These are phyloP conservation scores for Dispira parvispora DNA, from an alignment of 192 early-diverging fungal species.

Conservation along the genomic window DNA sequence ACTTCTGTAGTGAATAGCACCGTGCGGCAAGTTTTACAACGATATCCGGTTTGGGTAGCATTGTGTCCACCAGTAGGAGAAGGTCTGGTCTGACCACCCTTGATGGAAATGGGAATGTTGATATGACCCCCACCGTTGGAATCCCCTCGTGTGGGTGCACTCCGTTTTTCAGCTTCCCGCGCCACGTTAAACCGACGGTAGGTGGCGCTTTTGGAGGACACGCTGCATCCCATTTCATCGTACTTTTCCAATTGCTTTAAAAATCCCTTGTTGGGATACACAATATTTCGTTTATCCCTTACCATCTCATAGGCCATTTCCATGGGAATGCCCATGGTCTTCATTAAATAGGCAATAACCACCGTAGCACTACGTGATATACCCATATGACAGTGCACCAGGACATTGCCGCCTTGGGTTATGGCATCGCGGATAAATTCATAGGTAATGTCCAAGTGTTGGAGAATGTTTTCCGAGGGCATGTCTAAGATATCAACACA, in stretches of 20 bases:
- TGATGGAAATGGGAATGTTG: not conserved
- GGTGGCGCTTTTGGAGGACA: conserved; percentile 29
- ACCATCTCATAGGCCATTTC: too few species aligned
- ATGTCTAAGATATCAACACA: too few species aligned
- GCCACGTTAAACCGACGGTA: conserved; percentile 51
- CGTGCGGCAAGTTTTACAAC: conserved; percentile 1
- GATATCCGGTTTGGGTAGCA: not conserved
- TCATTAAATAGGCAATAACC: too few species aligned
- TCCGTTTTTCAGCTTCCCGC: conserved; percentile 32
- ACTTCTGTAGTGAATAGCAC: not conserved
- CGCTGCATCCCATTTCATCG: conserved; percentile 35
- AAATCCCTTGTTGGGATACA: conserved; percentile 44
- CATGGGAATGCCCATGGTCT: too few species aligned
- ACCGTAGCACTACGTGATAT: too few species aligned
- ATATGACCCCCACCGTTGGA: conserved; percentile 3
- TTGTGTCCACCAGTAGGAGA: not conserved
- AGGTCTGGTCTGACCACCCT: not conserved
- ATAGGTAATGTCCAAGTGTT: too few species aligned
- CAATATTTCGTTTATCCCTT: too few species aligned
- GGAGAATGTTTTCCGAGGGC: too few species aligned
- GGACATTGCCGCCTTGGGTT: too few species aligned
- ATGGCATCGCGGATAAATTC: too few species aligned
- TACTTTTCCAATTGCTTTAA: conserved; percentile 41
- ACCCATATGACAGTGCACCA: too few species aligned
- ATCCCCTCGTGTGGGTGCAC: conserved; percentile 13